Evolutionary conservation across 139 green algal species (phyloP).

Genomic region (Spirogloea muscicola): DNA sequence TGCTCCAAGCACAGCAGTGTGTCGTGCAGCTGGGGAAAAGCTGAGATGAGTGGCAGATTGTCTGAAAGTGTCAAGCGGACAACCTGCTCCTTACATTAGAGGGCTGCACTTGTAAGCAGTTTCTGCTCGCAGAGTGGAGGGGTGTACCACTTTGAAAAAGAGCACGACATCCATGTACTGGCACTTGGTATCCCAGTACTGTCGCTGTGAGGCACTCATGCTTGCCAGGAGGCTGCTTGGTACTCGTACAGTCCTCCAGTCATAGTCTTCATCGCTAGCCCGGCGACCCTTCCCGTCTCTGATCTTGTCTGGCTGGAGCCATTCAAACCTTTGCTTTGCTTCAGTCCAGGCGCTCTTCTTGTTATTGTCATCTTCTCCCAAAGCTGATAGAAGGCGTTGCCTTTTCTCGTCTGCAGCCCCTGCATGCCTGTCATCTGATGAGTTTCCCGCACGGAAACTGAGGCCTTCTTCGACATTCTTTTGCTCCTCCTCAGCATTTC

Average conservation of each 20-base stretch:
- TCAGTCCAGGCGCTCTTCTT: conserved; percentile 22
- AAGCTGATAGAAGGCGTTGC: conserved; percentile 15
- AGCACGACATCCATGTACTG: conserved; percentile 76
- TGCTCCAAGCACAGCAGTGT: no score
- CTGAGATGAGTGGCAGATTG: no score
- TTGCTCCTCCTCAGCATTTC: conserved; percentile 3
- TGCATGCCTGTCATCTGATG: neutral
- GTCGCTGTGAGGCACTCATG: conserved; percentile 65
- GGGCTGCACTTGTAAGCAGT: no score
- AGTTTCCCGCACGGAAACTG: neutral
- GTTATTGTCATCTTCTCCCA: conserved; percentile 31
- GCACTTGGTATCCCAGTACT: conserved; percentile 95
- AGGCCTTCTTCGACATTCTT: neutral
- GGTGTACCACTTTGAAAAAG: conserved; percentile 65
- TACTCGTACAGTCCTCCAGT: conserved; percentile 78
- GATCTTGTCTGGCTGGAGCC: conserved; percentile 38
- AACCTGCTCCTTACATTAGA: no score
- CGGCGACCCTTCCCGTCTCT: conserved; percentile 26
- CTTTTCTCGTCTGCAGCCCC: conserved; percentile 3
- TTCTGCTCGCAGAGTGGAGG: no score
- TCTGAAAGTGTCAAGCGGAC: no score
- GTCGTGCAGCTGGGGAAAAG: no score
- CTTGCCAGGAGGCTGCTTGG: conserved; percentile 69
- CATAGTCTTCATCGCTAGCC: conserved; percentile 52
- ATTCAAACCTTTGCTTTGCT: conserved; percentile 30